Percentiles rank a stretch among this genome's conserved stretches.
These are phyloP conservation scores for Lolium rigidum DNA, from an alignment of 176 grass and related monocot genomes.

Conservation along the genomic window DNA sequence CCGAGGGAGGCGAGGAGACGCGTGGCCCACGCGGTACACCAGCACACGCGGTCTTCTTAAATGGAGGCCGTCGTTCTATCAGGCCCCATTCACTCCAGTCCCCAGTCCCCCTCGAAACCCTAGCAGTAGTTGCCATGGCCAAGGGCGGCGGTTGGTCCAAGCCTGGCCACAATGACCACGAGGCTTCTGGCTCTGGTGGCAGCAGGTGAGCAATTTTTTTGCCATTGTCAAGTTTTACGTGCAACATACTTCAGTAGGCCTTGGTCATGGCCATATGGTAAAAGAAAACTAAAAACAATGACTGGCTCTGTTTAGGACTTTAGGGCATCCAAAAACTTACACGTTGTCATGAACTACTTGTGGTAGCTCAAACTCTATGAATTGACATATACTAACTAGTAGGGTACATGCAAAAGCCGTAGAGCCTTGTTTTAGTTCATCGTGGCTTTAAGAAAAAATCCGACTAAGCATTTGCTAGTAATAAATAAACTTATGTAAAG, in stretches of 20 bases:
- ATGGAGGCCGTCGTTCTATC: too few relatives aligned
- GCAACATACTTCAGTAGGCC: background rate
- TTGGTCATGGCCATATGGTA: background rate
- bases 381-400: slow-evolving; percentile 42
- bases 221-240: background rate
- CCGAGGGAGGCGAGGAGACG: too few relatives aligned
- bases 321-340: background rate
- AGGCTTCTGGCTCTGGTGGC: background rate
- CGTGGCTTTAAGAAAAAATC: background rate
- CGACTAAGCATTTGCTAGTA: background rate
- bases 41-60: too few relatives aligned
- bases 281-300: background rate
- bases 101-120: too few relatives aligned
- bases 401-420: background rate
- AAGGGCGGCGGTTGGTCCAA: too few relatives aligned
- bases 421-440: slow-evolving; percentile 5
- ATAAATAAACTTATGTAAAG: background rate
- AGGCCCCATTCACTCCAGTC: too few relatives aligned
- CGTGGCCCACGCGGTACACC: too few relatives aligned
- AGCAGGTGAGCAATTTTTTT: slow-evolving; percentile 1
- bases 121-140: too few relatives aligned
- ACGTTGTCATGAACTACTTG: background rate
- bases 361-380: slow-evolving; percentile 8
- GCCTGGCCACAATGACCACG: too few relatives aligned
- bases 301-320: background rate